These are phyloP conservation scores for Glonium stellatum DNA, from an alignment of 495 filamentous ascomycete genomes.

Conservation along the genomic window DNA sequence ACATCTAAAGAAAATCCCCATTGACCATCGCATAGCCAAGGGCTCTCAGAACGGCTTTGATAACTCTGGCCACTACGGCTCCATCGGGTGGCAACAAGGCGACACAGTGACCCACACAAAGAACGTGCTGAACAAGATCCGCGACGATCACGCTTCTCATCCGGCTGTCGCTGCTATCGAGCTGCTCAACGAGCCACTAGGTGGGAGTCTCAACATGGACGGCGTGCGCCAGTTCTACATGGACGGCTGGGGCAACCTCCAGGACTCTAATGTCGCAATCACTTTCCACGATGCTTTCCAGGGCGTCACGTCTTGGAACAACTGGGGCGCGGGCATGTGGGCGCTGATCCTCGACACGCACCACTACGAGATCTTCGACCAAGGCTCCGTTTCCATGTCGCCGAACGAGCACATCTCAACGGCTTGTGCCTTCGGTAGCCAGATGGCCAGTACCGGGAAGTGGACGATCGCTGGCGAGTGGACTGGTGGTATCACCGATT, in stretches of 20 bases:
- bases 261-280: conserved; percentile 33
- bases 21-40: conserved; percentile 23
- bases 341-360: conserved; percentile 38
- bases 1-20: neutral
- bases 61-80: conserved; percentile 34
- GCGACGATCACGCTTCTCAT: conserved; percentile 34
- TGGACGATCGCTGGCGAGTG: conserved; percentile 67
- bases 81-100: conserved; percentile 36
- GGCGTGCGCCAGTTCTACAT: conserved; percentile 38
- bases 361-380: conserved; percentile 40
- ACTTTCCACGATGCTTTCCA: conserved; percentile 40
- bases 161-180: conserved; percentile 37
- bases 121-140: conserved; percentile 36
- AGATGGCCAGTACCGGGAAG: conserved; percentile 38
- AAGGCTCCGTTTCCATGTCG: conserved; percentile 25
- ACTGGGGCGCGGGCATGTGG: conserved; percentile 37
- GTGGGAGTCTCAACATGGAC: conserved; percentile 32
- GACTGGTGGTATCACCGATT: conserved; percentile 51
- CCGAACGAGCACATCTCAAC: conserved; percentile 30
- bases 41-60: conserved; percentile 41
- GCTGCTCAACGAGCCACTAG: conserved; percentile 40
- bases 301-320: conserved; percentile 34
- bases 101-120: conserved; percentile 34
- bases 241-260: conserved; percentile 38
- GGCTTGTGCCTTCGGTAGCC: conserved; percentile 35